Evolutionary conservation across 441 rosid genomes (phyloP).

Genomic region (Euphorbia corollata): DNA sequence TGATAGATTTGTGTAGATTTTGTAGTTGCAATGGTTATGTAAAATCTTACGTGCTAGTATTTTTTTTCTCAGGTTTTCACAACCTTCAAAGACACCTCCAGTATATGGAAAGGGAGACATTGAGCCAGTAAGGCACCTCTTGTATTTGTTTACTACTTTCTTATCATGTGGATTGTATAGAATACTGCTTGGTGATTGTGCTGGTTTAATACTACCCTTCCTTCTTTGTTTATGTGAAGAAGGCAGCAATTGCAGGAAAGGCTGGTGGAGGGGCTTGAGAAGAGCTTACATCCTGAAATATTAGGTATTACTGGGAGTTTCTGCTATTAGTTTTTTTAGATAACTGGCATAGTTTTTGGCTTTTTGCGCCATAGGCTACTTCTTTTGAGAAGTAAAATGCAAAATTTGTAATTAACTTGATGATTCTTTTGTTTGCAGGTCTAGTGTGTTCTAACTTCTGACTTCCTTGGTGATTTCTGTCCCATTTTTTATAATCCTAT

Average conservation of each 20-base stretch:
- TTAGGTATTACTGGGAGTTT: slow-evolving; percentile 25
- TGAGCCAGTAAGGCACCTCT: slow-evolving; percentile 35
- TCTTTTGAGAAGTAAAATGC: neutral
- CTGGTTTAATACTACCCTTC: slow-evolving; percentile 16
- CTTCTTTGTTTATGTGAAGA: slow-evolving; percentile 25
- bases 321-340: neutral
- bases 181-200: neutral
- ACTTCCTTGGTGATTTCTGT: slow-evolving; percentile 36
- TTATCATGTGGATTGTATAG: slow-evolving; percentile 9
- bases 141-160: slow-evolving; percentile 4
- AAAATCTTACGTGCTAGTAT: slow-evolving; percentile 1
- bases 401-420: neutral
- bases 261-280: slow-evolving; percentile 52
- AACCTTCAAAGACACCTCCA: slow-evolving; percentile 41
- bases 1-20: neutral
- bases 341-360: neutral
- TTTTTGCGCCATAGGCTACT: neutral
- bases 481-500: slow-evolving; percentile 25
- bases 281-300: slow-evolving; percentile 16
- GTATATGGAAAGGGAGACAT: slow-evolving; percentile 43
- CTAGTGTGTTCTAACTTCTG: slow-evolving; percentile 29
- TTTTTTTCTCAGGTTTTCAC: slow-evolving; percentile 50
- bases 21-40: slow-evolving; percentile 5
- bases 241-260: slow-evolving; percentile 57
- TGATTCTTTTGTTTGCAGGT: slow-evolving; percentile 41